phyloP scores from a whole-genome alignment of 495 filamentous ascomycete species.

The Staphylotrichum tortipilum region DNA sequence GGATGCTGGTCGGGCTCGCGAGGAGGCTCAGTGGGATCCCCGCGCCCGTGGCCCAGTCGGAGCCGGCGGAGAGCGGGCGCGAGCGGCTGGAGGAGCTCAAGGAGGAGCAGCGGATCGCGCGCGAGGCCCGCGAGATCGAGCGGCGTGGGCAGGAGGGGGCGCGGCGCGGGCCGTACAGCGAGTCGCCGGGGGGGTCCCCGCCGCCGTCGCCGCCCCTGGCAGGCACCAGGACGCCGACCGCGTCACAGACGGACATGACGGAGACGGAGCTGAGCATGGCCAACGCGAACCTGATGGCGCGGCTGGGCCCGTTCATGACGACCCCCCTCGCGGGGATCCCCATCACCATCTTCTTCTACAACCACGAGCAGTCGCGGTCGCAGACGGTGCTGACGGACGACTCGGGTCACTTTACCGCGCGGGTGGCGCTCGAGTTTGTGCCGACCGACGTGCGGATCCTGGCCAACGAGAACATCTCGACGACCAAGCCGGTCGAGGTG shows the following conservation, averaged over 20 bases:
- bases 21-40: constrained; percentile 78
- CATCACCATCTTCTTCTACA: constrained; percentile 90
- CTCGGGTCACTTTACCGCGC: constrained; percentile 72
- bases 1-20: constrained; percentile 74
- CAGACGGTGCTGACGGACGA: constrained; percentile 73
- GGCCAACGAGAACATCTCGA: constrained; percentile 77
- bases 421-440: constrained; percentile 75
- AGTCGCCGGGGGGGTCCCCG: constrained; percentile 25
- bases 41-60: constrained; percentile 37
- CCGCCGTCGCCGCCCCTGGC: constrained; percentile 29
- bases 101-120: constrained; percentile 55
- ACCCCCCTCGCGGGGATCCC: constrained; percentile 63
- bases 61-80: constrained; percentile 15
- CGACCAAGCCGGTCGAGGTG: constrained; percentile 62
- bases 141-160: constrained; percentile 60
- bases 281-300: constrained; percentile 77
- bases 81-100: constrained; percentile 35
- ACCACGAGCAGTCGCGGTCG: constrained; percentile 66
- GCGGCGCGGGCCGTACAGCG: constrained; percentile 50
- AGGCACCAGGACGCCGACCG: constrained; percentile 34
- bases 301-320: constrained; percentile 81
- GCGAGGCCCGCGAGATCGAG: constrained; percentile 66
- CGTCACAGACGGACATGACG: constrained; percentile 49
- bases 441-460: constrained; percentile 83
- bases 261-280: constrained; percentile 65